Conservation (phyloP, 768 basidiomycete genomes). For the Hydnum rufescens region DNA sequence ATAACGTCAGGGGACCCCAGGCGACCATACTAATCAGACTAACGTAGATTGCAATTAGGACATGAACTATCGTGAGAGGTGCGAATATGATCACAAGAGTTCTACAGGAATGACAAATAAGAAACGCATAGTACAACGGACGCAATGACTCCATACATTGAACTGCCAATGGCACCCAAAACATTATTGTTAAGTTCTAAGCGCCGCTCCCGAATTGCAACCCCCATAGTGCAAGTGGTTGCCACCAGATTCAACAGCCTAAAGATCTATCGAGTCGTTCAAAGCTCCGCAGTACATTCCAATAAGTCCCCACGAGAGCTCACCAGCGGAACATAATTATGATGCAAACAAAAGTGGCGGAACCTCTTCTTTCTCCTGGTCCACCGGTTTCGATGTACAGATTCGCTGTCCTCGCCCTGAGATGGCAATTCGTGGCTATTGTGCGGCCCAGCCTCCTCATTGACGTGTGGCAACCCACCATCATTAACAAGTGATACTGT, state of each 20-base stretch:
- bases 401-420: not conserved
- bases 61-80: conserved; percentile 63
- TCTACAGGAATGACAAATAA: conserved; percentile 19
- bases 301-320: conserved; percentile 12
- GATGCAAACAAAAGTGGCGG: conserved; percentile 48
- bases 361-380: conserved; percentile 26
- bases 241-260: conserved; percentile 71
- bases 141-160: conserved; percentile 38
- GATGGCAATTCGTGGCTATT: not conserved
- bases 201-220: conserved; percentile 55
- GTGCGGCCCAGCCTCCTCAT: not conserved
- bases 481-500: conserved; percentile 13
- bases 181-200: conserved; percentile 30
- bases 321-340: conserved; percentile 64
- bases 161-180: conserved; percentile 62
- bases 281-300: not conserved
- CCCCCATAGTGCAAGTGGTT: conserved; percentile 54
- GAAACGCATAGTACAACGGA: not conserved
- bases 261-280: conserved; percentile 35
- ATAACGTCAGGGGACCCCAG: conserved; percentile 7
- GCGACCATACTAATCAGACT: conserved; percentile 8
- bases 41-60: conserved; percentile 73
- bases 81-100: conserved; percentile 74
- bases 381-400: not conserved
- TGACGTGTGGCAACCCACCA: conserved; percentile 2